Base-by-base conservation (phyloP, 176 grass and related monocot species). In the Calamus simplicifolius region DNA sequence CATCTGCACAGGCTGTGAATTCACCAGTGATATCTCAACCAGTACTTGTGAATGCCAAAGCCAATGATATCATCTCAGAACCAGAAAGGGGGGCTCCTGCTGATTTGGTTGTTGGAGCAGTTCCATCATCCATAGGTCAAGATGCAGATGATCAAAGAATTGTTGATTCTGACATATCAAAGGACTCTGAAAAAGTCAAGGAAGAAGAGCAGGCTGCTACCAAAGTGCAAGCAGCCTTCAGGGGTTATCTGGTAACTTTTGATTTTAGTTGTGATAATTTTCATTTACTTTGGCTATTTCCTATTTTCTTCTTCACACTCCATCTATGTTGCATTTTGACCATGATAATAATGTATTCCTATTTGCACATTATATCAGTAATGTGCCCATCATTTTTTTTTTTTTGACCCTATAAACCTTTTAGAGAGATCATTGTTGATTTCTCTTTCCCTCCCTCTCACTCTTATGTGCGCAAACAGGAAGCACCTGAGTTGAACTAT, bases 201-300 rank as follows among this genome's bases (percentile, higher is more conserved):
- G 87, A 88, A 80, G 78, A 91, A 80, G 78, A 91, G 60, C 60
- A 82, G 71, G 92, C 92, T 78, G 87, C 92, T 62, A 68, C 69
- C 21, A 91, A 82, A 78, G 78, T 87, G 54, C 92, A 97, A 56
- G 84, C 92, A 31, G 92, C 92, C 67, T 97, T 91, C 62, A 84
- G 92, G 65, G 87, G 92, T 79, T 97, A 91, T 73, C 79, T 85
- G 92, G 92, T 82, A 88, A 60, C n/a, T 59, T 59, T 6, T 50
- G 38, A 2, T 50, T 4, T 54, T 13, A 52, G 49, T 43, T 43
- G 12, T 43, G 35, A 43, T 43, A 43, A 43, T 43, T 12, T 43
- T 7, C 35, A 43, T 43, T 43, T 43, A 43, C 10, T 43, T 43
- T 12, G 8, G 35, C 10, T 43, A 43, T 43, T 43, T 43, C 35